Evolutionary conservation across 352 stramenopile species (phyloP), one percentile per base, ranked within the genome.

Genomic region (Pythium insidiosum): DNA sequence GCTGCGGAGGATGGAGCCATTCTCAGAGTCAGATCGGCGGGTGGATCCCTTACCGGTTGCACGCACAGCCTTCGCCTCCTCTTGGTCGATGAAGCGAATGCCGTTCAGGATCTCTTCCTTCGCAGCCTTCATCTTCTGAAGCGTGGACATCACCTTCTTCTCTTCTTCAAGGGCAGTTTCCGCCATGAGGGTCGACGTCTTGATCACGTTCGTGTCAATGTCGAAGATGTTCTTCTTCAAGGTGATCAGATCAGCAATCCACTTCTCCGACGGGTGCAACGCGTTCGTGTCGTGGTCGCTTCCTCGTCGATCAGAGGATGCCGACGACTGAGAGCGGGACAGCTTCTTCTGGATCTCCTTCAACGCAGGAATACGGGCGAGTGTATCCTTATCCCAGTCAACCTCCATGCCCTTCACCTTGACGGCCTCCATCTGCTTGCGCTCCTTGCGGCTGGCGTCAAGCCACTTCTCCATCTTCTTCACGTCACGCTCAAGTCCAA

Each of bases 71-170:
- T 89, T 89, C 22, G 81, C 81, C 62, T 93, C 81, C 55, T 93
- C 81, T 42, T 90, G 75, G 56, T 93, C 81, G 64, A 93, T 90
- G 50, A 93, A 89, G 39, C 81, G 81, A 47, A 93, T 84, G 57
- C 73, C 86, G 66, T 93, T 93, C 2, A 93, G 70, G 58, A 93
- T 74, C 57, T 89, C 88, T 62, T 93, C 81, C 69, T 90, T 90
- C 65, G 87, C 75, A 37, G 62, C 69, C 67, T 89, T 88, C 73
- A 93, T 88, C 63, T 84, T 88, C 55, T 90, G 84, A 2, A 93
- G 48, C 38, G 81, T 66, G 12, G 61, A 51, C 21, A 63, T 63
- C 18, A 93, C 81, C 18, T 73, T 61, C 16, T 75, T 61, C 51
- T 93, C 81, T 47, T 93, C 81, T 7, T 62, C 68, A 28, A 61